phyloP scores from a whole-genome alignment of 495 filamentous ascomycete species.

The Cercophora samala region DNA sequence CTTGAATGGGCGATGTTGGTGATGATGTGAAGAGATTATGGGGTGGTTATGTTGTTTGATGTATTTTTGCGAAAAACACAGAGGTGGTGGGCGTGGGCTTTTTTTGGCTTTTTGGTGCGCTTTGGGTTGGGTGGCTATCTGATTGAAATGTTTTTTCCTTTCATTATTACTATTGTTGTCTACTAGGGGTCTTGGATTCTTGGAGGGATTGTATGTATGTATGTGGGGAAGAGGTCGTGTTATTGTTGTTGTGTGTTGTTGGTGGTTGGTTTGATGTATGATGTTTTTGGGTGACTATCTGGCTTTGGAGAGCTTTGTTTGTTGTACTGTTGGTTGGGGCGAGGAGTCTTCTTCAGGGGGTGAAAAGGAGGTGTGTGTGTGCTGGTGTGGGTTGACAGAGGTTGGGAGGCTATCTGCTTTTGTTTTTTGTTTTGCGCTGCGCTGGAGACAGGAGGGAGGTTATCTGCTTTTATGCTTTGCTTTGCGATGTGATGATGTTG shows the following conservation, averaged over 20 bases:
- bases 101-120: neutral
- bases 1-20: neutral
- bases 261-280: neutral
- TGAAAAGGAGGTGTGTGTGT: neutral
- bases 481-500: neutral
- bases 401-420: neutral
- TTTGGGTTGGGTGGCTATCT: neutral
- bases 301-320: neutral
- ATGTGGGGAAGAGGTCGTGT: neutral
- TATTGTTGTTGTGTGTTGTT: neutral
- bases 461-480: neutral
- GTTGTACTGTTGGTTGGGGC: neutral
- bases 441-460: slow-evolving; percentile 7
- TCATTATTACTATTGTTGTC: neutral
- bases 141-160: no score
- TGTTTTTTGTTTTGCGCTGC: no score
- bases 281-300: neutral
- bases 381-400: neutral
- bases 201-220: neutral
- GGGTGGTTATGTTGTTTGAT: no score
- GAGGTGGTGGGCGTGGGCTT: no score
- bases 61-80: no score
- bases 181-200: neutral
- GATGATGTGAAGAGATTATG: no score
- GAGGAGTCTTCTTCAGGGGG: neutral